phyloP scores from a whole-genome alignment of 2,329 filamentous ascomycete genomes.

The Neurospora sp. region DNA sequence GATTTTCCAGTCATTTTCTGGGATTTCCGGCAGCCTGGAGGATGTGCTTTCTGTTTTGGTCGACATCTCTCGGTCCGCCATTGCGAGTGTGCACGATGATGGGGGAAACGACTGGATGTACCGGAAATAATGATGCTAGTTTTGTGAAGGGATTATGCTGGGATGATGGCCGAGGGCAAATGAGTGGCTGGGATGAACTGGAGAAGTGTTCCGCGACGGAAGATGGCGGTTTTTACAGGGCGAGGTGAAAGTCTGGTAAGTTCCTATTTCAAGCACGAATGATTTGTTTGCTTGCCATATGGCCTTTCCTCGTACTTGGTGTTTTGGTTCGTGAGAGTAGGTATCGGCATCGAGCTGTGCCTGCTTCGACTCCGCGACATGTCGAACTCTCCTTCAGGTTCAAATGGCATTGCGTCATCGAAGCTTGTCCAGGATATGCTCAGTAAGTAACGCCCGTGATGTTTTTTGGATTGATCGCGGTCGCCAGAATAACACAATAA shows the following conservation, averaged over 20 bases:
- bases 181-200: not conserved
- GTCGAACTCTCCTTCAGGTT: not conserved
- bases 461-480: not conserved
- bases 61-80: slow-evolving; percentile 1
- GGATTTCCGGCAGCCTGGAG: not conserved
- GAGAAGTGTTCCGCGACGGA: not conserved
- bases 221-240: not conserved
- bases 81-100: not conserved
- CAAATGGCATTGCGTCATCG: not conserved
- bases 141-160: not conserved
- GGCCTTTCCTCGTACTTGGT: not conserved
- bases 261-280: not conserved
- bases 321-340: not conserved
- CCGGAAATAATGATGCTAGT: not conserved
- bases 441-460: not conserved
- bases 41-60: not conserved
- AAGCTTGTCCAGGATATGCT: not conserved
- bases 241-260: not conserved
- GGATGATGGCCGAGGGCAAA: not conserved
- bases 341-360: not conserved
- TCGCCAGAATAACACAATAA: not conserved
- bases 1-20: slow-evolving; percentile 9
- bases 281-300: not conserved
- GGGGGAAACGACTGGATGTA: slow-evolving; percentile 4
- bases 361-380: not conserved